Conservation (phyloP, 345 rosid genomes). For the Citrus maxima region DNA sequence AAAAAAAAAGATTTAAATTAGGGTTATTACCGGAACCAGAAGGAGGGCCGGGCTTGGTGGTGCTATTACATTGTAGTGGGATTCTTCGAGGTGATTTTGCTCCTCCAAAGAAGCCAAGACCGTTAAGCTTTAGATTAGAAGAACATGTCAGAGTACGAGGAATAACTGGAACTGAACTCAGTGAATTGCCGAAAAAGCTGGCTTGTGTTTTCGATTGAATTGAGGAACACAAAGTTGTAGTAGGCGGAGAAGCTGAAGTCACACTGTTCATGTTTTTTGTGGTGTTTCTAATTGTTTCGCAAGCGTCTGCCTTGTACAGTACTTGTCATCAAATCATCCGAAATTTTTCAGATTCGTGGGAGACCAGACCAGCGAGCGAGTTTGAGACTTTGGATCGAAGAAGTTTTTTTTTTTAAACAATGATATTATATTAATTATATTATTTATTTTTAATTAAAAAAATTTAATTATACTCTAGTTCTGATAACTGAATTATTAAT, state of each 20-base stretch:
- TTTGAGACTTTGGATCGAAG: not conserved
- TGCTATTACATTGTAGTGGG: constrained; percentile 28
- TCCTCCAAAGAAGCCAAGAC: constrained; percentile 21
- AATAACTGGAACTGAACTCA: constrained; percentile 1
- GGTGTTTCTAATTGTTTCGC: not conserved
- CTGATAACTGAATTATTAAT: too few species aligned
- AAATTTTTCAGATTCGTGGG: not conserved
- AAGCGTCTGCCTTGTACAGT: not conserved
- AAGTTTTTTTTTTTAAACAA: too few species aligned
- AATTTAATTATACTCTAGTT: too few species aligned
- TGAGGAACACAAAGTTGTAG: constrained; percentile 4
- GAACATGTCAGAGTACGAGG: constrained; percentile 12
- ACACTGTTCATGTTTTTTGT: constrained; percentile 13
- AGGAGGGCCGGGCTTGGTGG: constrained; percentile 28
- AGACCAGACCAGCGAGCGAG: not conserved
- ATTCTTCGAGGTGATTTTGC: constrained; percentile 15
- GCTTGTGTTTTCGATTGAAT: constrained; percentile 14
- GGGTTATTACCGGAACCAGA: constrained; percentile 31
- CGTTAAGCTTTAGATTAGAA: constrained; percentile 22
- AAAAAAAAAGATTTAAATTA: not conserved
- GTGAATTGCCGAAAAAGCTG: not conserved
- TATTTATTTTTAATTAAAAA: too few species aligned
- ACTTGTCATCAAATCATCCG: not conserved
- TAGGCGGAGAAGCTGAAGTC: constrained; percentile 6
- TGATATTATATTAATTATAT: too few species aligned